Conservation (phyloP, 1,284 basidiomycete genomes). For the Somion occarium region DNA sequence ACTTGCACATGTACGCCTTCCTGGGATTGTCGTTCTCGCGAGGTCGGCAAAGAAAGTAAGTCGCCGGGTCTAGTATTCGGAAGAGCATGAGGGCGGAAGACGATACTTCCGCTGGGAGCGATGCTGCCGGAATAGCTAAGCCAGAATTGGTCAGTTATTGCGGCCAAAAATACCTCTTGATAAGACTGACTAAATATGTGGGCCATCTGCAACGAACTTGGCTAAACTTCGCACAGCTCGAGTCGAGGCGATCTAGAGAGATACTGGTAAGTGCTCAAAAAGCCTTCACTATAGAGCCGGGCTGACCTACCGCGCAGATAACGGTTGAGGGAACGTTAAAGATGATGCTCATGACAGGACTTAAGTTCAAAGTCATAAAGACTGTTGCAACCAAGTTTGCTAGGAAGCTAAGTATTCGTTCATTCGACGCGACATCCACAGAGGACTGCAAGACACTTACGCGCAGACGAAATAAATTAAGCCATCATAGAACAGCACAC, state of each 20-base stretch:
- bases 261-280: not conserved
- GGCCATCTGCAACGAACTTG: slow-evolving; percentile 36
- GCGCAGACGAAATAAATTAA: slow-evolving; percentile 20
- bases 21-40: not conserved
- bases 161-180: no score
- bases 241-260: slow-evolving; percentile 56
- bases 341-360: slow-evolving; percentile 68
- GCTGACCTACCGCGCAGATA: slow-evolving; percentile 44
- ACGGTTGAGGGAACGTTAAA: slow-evolving; percentile 65
- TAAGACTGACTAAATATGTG: not conserved
- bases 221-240: slow-evolving; percentile 57
- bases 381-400: slow-evolving; percentile 49
- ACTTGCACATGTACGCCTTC: not conserved
- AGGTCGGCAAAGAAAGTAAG: not conserved
- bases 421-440: slow-evolving; percentile 1
- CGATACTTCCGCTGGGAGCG: not conserved
- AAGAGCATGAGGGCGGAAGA: not conserved
- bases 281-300: not conserved
- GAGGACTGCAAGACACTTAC: not conserved
- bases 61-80: not conserved
- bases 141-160: no score
- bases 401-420: slow-evolving; percentile 41
- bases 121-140: not conserved
- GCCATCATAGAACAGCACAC: slow-evolving; percentile 3
- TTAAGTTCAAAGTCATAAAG: slow-evolving; percentile 64